Percentiles rank a stretch among this genome's conserved stretches.
Conservation (phyloP, 1,139 yeast species). For the Geotrichum europaeum region DNA sequence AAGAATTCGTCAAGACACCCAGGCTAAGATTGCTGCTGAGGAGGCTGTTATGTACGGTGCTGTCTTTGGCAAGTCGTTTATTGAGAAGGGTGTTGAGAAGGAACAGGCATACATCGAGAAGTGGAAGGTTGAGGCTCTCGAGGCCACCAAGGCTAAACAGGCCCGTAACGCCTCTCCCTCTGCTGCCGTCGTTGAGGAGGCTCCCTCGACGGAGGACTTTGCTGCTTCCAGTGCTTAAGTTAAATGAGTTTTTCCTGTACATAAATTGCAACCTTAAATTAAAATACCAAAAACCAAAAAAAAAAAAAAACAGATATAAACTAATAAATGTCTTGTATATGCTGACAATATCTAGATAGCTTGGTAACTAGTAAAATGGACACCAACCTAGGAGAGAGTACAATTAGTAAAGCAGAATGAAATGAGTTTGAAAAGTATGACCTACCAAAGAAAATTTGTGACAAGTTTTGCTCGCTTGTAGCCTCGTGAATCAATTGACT, state of each 20-base stretch:
- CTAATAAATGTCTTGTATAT: neutral
- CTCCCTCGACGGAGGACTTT: neutral
- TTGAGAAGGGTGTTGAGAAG: constrained; percentile 60
- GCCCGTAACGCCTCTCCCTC: constrained; percentile 22
- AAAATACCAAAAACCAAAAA: neutral
- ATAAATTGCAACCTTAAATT: neutral
- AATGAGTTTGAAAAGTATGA: constrained; percentile 27
- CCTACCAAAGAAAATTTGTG: constrained; percentile 83
- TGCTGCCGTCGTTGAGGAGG: constrained; percentile 11
- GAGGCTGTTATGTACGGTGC: constrained; percentile 86
- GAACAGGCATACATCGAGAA: constrained; percentile 67
- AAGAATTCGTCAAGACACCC: constrained; percentile 79
- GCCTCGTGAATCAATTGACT: constrained; percentile 79
- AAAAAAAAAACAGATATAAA: neutral
- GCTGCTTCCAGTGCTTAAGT: neutral
- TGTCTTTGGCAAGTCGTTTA: constrained; percentile 52
- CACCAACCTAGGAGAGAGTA: constrained; percentile 22
- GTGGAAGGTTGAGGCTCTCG: constrained; percentile 64
- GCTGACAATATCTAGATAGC: neutral
- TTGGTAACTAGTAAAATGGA: constrained; percentile 20
- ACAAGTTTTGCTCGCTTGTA: constrained; percentile 56
- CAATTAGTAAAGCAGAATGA: neutral
- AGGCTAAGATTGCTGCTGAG: constrained; percentile 68
- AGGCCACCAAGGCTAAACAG: constrained; percentile 30
- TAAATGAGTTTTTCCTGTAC: neutral